Evolutionary conservation across 176 grass and related monocot species (phyloP).

Genomic region (Bromus sterilis): DNA sequence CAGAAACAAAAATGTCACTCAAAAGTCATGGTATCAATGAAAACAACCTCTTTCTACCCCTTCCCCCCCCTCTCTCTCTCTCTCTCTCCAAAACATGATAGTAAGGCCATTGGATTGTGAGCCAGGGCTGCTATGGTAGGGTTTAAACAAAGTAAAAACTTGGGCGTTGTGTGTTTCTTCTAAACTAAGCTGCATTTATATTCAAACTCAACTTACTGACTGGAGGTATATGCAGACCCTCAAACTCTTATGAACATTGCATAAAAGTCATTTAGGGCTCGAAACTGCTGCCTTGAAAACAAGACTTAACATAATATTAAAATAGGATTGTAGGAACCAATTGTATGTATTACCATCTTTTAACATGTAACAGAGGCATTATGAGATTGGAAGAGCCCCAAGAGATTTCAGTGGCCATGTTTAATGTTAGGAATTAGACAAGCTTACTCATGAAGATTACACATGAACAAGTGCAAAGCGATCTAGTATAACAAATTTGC

Average conservation of each 20-base stretch:
- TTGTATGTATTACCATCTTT: neutral
- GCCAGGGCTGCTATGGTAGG: neutral
- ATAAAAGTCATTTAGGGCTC: neutral
- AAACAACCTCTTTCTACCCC: neutral
- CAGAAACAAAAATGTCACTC: slow-evolving; percentile 1
- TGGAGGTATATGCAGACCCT: neutral
- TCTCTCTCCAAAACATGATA: neutral
- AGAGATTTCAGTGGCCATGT: neutral
- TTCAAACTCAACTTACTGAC: neutral
- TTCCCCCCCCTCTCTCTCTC: neutral
- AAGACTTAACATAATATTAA: neutral
- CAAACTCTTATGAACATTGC: neutral
- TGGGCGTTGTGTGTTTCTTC: neutral
- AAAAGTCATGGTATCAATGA: neutral
- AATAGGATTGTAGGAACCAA: neutral
- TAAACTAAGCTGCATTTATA: neutral
- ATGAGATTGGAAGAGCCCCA: neutral
- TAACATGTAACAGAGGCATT: neutral
- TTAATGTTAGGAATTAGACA: neutral
- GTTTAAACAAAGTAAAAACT: neutral
- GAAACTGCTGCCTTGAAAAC: neutral
- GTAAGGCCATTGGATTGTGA: neutral
- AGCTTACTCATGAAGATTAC: neutral
- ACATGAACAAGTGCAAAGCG: neutral
- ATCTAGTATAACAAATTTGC: neutral